A percentile compares a stretch with the other conserved stretches of the same genome.
Conservation (phyloP, 2,329 filamentous ascomycete species). For the Polychaeton citri region DNA sequence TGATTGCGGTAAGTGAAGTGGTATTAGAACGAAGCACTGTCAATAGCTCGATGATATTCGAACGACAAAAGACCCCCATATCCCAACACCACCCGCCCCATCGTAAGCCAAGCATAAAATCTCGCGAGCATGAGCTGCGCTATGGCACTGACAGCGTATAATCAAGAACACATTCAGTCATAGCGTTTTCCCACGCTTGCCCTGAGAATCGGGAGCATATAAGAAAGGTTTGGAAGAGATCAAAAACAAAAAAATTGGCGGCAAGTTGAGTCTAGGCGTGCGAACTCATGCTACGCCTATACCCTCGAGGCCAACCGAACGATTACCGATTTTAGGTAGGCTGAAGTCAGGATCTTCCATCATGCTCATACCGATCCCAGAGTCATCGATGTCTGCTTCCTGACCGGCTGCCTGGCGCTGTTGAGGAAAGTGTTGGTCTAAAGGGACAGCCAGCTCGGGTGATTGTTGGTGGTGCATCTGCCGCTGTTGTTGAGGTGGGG, state of each 20-base stretch:
- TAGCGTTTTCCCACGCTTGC: neutral
- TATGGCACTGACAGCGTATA: no score
- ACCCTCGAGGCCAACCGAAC: neutral
- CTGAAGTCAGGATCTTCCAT: slow-evolving; percentile 15
- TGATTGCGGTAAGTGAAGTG: no score
- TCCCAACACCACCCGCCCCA: neutral
- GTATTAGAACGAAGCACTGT: no score
- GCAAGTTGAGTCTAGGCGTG: neutral
- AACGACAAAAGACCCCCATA: no score
- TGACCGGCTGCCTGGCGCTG: slow-evolving; percentile 5
- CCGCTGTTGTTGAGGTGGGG: slow-evolving; percentile 5
- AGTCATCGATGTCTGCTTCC: slow-evolving; percentile 24
- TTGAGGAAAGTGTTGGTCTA: neutral
- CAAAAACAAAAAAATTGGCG: neutral
- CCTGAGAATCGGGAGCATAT: neutral
- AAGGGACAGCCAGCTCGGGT: neutral
- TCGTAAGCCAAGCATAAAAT: no score
- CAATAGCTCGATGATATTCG: no score
- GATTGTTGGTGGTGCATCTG: slow-evolving; percentile 5
- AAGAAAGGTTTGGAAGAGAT: neutral
- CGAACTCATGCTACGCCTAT: neutral
- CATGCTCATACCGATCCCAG: slow-evolving; percentile 24
- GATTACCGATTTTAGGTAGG: neutral
- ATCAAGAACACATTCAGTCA: neutral
- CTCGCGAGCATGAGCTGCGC: no score